Evolutionary conservation across 1,139 yeast genomes (phyloP).

Genomic region (Pichia sp.): DNA sequence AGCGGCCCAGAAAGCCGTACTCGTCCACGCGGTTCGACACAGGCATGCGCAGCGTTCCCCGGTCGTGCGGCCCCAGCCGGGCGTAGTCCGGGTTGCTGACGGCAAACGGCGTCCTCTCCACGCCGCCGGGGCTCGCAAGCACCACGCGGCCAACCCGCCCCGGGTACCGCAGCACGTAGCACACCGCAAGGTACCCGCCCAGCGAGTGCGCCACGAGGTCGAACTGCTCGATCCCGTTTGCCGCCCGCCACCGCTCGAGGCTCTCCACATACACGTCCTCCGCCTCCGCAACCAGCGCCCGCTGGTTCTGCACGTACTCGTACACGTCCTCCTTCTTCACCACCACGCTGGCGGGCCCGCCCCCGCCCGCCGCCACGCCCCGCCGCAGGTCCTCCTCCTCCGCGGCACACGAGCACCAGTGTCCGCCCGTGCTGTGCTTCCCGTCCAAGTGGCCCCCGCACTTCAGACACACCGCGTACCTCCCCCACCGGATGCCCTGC

Average conservation of each 20-base stretch:
- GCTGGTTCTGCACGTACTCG: conserved; percentile 36
- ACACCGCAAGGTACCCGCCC: conserved; percentile 83
- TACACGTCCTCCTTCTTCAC: conserved; percentile 23
- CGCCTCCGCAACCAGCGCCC: conserved; percentile 45
- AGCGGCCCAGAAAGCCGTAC: conserved; percentile 40
- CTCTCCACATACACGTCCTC: conserved; percentile 78
- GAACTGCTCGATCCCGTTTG: conserved; percentile 52
- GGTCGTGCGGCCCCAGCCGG: conserved; percentile 5
- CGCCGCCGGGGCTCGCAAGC: conserved; percentile 86
- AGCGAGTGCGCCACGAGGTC: conserved; percentile 86
- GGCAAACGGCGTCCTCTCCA: conserved; percentile 68
- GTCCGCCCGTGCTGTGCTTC: conserved; percentile 7
- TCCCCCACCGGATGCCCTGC: conserved; percentile 18
- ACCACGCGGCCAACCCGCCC: conserved; percentile 59
- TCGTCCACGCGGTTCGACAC: conserved; percentile 28
- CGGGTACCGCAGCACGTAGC: conserved; percentile 75
- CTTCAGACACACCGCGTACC: conserved; percentile 12
- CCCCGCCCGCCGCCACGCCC: not conserved
- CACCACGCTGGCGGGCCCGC: conserved; percentile 6
- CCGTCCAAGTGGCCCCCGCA: conserved; percentile 22
- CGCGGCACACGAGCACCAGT: conserved; percentile 19
- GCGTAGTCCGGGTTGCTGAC: conserved; percentile 40
- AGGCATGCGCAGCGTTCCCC: conserved; percentile 15
- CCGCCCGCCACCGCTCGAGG: conserved; percentile 77
- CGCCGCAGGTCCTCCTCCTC: conserved; percentile 11